Percentiles rank a stretch among this genome's conserved stretches.
Conservation (phyloP, 352 stramenopile species). For the Pythium plurisporium region DNA sequence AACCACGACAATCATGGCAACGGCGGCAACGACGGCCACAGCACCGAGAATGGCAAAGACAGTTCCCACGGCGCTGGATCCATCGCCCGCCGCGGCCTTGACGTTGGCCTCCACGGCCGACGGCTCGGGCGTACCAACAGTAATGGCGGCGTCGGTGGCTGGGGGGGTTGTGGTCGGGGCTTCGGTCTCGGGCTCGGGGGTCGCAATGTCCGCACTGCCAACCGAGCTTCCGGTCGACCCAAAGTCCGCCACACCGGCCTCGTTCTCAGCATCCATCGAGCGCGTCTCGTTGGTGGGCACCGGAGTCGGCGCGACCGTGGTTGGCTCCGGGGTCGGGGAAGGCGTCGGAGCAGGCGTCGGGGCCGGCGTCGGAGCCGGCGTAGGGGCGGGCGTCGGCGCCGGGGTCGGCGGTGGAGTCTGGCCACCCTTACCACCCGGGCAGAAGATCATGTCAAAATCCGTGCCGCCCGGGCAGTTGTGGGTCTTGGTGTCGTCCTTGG, state of each 20-base stretch:
- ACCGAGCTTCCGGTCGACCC: neutral
- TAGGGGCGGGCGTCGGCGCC: conserved; percentile 13
- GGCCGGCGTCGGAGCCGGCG: conserved; percentile 17
- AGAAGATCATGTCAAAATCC: conserved; percentile 35
- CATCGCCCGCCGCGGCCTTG: neutral
- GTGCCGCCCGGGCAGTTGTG: conserved; percentile 31
- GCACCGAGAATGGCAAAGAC: conserved; percentile 18
- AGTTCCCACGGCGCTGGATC: neutral
- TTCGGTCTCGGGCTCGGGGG: neutral
- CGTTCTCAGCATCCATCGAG: conserved; percentile 2
- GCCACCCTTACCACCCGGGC: conserved; percentile 19
- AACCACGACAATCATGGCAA: conserved; percentile 28
- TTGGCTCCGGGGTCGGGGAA: conserved; percentile 3
- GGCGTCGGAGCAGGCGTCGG: conserved; percentile 11
- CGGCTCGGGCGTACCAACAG: conserved; percentile 1
- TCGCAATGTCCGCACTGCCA: neutral
- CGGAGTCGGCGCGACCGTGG: neutral
- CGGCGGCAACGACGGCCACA: conserved; percentile 12
- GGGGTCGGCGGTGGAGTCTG: conserved; percentile 12
- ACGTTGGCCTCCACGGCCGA: conserved; percentile 15
- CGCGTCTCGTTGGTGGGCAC: conserved; percentile 3
- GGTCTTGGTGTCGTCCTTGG: conserved; percentile 39
- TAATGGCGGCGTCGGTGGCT: conserved; percentile 1
- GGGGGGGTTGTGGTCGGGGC: neutral
- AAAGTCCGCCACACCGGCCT: conserved; percentile 4